phyloP scores from a whole-genome alignment of 2,329 filamentous ascomycete species.

The Pseudogymnoascus sp. region DNA sequence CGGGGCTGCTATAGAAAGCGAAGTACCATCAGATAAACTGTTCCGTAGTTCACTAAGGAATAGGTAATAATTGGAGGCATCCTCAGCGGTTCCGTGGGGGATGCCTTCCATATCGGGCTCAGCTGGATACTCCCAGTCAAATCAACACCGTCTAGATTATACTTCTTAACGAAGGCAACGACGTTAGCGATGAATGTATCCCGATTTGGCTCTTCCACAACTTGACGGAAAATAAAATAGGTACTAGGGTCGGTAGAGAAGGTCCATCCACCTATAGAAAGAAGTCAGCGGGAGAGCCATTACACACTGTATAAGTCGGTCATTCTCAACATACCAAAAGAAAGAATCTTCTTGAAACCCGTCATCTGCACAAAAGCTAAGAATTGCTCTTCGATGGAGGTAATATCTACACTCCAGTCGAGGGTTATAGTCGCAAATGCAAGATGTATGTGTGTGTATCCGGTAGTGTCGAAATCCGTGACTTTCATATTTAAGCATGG shows the following conservation, averaged over 20 bases:
- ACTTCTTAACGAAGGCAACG: conserved; percentile 30
- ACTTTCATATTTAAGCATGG: conserved; percentile 17
- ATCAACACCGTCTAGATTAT: conserved; percentile 30
- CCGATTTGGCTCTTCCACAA: conserved; percentile 30
- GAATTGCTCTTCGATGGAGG: not conserved
- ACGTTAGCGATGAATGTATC: conserved; percentile 29
- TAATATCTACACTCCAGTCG: too few species aligned
- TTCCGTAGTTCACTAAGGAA: conserved; percentile 28
- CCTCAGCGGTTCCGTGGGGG: conserved; percentile 24
- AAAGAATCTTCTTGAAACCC: too few species aligned
- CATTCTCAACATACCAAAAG: too few species aligned
- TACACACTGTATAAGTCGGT: too few species aligned
- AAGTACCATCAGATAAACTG: conserved; percentile 15
- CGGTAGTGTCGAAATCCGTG: too few species aligned
- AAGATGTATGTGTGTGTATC: too few species aligned
- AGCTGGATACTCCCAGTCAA: conserved; percentile 31
- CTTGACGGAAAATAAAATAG: conserved; percentile 34
- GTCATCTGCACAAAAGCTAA: conserved; percentile 15
- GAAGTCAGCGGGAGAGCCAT: too few species aligned
- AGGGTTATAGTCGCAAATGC: too few species aligned
- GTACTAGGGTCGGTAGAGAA: conserved; percentile 34
- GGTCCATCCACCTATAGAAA: conserved; percentile 40
- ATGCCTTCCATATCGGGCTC: conserved; percentile 33
- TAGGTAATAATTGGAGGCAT: conserved; percentile 31
- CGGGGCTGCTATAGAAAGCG: too few species aligned